Evolutionary conservation across 768 basidiomycete species (phyloP).

Genomic region (Amyloporia xantha): DNA sequence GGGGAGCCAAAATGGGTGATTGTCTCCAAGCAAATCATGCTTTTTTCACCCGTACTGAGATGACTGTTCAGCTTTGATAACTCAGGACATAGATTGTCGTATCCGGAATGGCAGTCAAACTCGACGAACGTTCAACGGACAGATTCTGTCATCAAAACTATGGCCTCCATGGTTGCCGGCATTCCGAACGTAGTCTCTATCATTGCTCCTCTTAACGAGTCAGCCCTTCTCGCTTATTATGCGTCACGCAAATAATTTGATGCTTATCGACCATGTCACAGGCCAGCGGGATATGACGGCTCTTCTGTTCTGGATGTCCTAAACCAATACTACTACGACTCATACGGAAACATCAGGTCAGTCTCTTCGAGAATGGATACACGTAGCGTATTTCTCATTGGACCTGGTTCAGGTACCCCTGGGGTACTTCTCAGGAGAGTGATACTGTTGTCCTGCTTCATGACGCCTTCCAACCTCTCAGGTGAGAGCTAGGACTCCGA

Average conservation of each 20-base stretch:
- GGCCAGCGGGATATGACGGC: conserved; percentile 69
- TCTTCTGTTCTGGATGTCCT: conserved; percentile 41
- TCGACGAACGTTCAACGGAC: conserved; percentile 63
- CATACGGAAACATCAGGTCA: conserved; percentile 69
- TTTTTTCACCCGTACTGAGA: background rate
- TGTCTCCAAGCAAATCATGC: conserved; percentile 7
- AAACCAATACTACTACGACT: conserved; percentile 64
- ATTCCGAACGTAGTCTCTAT: conserved; percentile 49
- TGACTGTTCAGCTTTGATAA: conserved; percentile 60
- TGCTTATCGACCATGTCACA: conserved; percentile 25
- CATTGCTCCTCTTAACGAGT: conserved; percentile 82
- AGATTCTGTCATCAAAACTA: conserved; percentile 52
- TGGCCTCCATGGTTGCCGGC: conserved; percentile 54
- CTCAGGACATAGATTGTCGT: conserved; percentile 58
- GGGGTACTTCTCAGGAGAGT: conserved; percentile 35
- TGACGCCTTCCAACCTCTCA: conserved; percentile 72
- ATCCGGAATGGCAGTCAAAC: conserved; percentile 65
- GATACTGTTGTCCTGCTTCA: conserved; percentile 64
- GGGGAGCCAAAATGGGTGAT: conserved; percentile 78
- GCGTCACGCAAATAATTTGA: no score
- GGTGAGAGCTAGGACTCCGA: conserved; percentile 14
- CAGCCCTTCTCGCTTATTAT: conserved; percentile 12
- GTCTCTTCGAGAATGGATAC: background rate
- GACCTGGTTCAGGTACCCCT: conserved; percentile 35
- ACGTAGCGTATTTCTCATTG: conserved; percentile 8